These are phyloP conservation scores for Aureobasidium sp. DNA, from an alignment of 2,329 filamentous ascomycete genomes.

Conservation along the genomic window DNA sequence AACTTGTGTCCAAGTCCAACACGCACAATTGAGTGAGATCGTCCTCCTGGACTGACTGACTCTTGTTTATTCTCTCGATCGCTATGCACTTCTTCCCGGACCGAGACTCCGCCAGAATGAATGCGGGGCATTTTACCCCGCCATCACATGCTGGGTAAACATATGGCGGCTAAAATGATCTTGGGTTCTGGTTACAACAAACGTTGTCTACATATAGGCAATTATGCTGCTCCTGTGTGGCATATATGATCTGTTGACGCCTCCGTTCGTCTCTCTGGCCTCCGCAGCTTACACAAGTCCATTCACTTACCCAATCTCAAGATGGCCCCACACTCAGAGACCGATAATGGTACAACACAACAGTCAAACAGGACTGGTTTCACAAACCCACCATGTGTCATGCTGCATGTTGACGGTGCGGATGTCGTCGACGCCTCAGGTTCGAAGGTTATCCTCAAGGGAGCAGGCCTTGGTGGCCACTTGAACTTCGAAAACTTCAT, in stretches of 20 bases:
- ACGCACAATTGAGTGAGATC: neutral
- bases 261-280: neutral
- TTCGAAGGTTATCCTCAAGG: conserved; percentile 51
- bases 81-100: neutral
- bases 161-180: conserved; percentile 16
- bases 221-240: conserved; percentile 5
- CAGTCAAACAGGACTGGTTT: neutral
- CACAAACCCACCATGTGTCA: conserved; percentile 21
- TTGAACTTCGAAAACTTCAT: conserved; percentile 65
- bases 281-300: neutral
- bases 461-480: conserved; percentile 39
- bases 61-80: too few relatives aligned
- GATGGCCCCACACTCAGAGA: conserved; percentile 17
- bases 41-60: neutral
- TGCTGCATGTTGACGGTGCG: conserved; percentile 46
- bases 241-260: conserved; percentile 1
- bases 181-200: neutral
- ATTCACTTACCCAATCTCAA: neutral
- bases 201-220: conserved; percentile 6
- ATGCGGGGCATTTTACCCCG: neutral
- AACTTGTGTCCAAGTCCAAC: neutral
- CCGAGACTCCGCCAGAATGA: neutral
- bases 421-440: conserved; percentile 51
- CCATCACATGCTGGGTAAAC: conserved; percentile 17
- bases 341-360: neutral